A percentile compares a stretch with the other conserved stretches of the same genome.
Evolutionary conservation across 164 flowering plant species (phyloP).

Genomic region (Vitis amurensis): DNA sequence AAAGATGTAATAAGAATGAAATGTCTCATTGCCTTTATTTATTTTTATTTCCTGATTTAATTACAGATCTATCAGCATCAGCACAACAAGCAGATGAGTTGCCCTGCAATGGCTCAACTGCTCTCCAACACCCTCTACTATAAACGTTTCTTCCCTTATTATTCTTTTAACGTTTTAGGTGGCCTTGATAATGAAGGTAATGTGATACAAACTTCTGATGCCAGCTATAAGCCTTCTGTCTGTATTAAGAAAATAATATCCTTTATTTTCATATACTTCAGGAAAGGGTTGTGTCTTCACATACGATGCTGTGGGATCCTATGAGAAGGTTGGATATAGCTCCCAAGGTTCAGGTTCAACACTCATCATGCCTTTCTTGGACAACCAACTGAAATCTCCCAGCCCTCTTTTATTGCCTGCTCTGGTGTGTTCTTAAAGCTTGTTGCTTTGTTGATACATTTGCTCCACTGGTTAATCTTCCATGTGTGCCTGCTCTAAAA

Average conservation of each 20-base stretch:
- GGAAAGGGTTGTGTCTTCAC: constrained; percentile 99
- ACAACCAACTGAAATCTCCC: constrained; percentile 94
- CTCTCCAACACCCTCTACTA: constrained; percentile 97
- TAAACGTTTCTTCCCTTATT: constrained; percentile 97
- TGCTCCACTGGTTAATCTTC: background rate
- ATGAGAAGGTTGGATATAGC: constrained; percentile 94
- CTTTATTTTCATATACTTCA: constrained; percentile 14
- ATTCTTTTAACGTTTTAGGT: constrained; percentile 91
- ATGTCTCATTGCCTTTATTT: background rate
- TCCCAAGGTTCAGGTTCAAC: constrained; percentile 95
- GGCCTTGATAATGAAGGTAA: constrained; percentile 93
- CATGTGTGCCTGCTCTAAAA: background rate
- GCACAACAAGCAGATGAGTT: constrained; percentile 98
- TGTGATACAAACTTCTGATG: background rate
- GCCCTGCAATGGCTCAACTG: constrained; percentile 96
- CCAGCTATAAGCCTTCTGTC: background rate
- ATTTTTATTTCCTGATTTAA: background rate
- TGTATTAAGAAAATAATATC: no score
- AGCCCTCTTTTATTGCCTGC: constrained; percentile 93
- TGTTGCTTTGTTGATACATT: background rate
- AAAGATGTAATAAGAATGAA: no score
- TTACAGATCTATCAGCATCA: constrained; percentile 88
- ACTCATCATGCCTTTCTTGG: constrained; percentile 90
- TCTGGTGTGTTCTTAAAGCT: constrained; percentile 36
- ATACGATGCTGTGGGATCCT: constrained; percentile 98